Evolutionary conservation across 164 flowering plant genomes (phyloP).

Genomic region (Buxus sempervirens): DNA sequence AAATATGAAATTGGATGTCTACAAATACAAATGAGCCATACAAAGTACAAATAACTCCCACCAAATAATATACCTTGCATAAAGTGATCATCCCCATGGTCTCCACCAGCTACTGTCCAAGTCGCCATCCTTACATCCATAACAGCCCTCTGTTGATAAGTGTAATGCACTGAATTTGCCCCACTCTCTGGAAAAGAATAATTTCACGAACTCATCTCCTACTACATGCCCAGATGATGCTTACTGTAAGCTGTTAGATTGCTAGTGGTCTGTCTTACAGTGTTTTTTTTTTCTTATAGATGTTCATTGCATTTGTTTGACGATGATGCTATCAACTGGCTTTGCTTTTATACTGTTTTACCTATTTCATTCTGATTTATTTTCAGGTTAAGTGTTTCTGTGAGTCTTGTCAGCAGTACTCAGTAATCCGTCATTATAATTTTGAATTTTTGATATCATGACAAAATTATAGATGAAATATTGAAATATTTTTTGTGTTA

Average conservation of each 20-base stretch:
- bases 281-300: not conserved
- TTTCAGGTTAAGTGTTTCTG: not conserved
- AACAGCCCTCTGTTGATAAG: too few relatives aligned
- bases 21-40: too few relatives aligned
- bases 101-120: too few relatives aligned
- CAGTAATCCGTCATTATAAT: too few relatives aligned
- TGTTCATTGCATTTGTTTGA: not conserved
- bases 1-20: too few relatives aligned
- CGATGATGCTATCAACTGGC: not conserved
- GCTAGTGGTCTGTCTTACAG: not conserved
- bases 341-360: not conserved
- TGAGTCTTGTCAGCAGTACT: not conserved
- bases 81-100: too few relatives aligned
- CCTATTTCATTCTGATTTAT: not conserved
- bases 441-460: not conserved
- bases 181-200: too few relatives aligned
- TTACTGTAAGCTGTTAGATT: not conserved
- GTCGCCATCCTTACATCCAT: too few relatives aligned
- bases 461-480: not conserved
- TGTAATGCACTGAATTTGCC: too few relatives aligned
- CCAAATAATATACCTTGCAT: too few relatives aligned
- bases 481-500: not conserved
- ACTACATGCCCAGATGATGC: not conserved
- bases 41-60: too few relatives aligned
- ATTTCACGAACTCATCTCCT: too few relatives aligned